These are phyloP conservation scores for Emydomyces testavorans DNA, from an alignment of 2,329 filamentous ascomycete species.

Conservation along the genomic window DNA sequence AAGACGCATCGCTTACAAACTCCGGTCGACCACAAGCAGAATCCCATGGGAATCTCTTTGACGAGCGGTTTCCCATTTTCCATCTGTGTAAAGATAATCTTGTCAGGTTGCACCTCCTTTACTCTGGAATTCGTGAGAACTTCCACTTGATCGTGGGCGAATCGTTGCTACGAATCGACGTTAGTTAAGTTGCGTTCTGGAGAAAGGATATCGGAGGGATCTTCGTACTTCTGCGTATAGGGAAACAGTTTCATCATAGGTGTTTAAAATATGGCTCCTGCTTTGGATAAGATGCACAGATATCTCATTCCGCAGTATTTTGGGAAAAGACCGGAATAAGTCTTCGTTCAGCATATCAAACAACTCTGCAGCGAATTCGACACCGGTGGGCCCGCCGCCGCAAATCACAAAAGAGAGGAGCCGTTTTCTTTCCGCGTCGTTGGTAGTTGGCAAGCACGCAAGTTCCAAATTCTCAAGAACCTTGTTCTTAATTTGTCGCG, in stretches of 20 bases:
- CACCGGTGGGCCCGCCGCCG: constrained; percentile 88
- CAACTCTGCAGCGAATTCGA: constrained; percentile 93
- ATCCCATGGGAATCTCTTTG: constrained; percentile 90
- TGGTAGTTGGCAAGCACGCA: constrained; percentile 83
- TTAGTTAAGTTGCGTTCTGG: neutral
- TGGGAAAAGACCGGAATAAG: constrained; percentile 68
- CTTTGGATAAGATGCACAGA: constrained; percentile 96
- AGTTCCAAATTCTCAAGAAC: constrained; percentile 82
- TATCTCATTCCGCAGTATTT: constrained; percentile 88
- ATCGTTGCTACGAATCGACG: constrained; percentile 47
- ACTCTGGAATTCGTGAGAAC: constrained; percentile 89
- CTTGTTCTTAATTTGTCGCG: constrained; percentile 74
- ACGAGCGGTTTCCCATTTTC: constrained; percentile 62
- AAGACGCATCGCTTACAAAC: constrained; percentile 42
- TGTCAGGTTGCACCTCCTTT: constrained; percentile 71
- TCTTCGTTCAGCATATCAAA: constrained; percentile 97
- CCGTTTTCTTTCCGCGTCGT: constrained; percentile 73
- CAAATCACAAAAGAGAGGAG: constrained; percentile 92
- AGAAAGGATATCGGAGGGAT: neutral
- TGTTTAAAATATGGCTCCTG: constrained; percentile 89
- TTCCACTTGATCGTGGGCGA: constrained; percentile 81
- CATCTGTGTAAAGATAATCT: constrained; percentile 80
- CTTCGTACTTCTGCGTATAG: constrained; percentile 63
- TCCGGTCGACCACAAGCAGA: constrained; percentile 96
- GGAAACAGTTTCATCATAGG: constrained; percentile 89